Conservation (phyloP, 2,329 filamentous ascomycete species). For the Monosporascus sp. region DNA sequence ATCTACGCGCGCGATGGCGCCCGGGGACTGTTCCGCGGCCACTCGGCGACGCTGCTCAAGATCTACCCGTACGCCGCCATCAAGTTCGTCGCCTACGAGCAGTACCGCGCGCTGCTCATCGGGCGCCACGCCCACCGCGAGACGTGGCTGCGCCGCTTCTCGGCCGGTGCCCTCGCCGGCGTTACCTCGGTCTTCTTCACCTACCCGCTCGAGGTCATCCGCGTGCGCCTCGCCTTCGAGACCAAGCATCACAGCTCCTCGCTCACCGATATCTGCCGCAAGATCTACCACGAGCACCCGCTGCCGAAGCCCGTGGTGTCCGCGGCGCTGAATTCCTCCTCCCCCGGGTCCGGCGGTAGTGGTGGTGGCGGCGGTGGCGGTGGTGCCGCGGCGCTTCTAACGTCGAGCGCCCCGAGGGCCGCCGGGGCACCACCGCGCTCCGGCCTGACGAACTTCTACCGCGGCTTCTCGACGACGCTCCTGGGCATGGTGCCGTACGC, state of each 20-base stretch:
- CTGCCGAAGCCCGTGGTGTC: conserved; percentile 34
- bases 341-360: too few relatives aligned
- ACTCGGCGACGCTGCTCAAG: conserved; percentile 87
- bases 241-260: conserved; percentile 73
- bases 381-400: too few relatives aligned
- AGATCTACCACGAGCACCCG: conserved; percentile 78
- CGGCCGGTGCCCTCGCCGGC: conserved; percentile 72
- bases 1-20: conserved; percentile 74
- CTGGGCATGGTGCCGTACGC: conserved; percentile 96
- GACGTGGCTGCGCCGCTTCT: conserved; percentile 70
- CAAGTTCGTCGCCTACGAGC: conserved; percentile 97
- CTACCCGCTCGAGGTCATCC: conserved; percentile 88
- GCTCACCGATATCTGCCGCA: conserved; percentile 69
- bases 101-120: conserved; percentile 80
- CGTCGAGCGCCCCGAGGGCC: too few relatives aligned
- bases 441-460: conserved; percentile 87
- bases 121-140: conserved; percentile 62
- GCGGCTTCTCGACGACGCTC: conserved; percentile 85
- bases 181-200: conserved; percentile 93
- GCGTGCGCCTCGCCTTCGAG: conserved; percentile 91
- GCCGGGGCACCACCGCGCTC: conserved; percentile 50
- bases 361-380: too few relatives aligned
- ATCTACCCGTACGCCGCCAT: conserved; percentile 98
- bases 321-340: conserved; percentile 36
- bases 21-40: conserved; percentile 80